These are phyloP conservation scores for Hondaea fermentalgiana DNA, from an alignment of 108 stramenopile species.

Conservation along the genomic window DNA sequence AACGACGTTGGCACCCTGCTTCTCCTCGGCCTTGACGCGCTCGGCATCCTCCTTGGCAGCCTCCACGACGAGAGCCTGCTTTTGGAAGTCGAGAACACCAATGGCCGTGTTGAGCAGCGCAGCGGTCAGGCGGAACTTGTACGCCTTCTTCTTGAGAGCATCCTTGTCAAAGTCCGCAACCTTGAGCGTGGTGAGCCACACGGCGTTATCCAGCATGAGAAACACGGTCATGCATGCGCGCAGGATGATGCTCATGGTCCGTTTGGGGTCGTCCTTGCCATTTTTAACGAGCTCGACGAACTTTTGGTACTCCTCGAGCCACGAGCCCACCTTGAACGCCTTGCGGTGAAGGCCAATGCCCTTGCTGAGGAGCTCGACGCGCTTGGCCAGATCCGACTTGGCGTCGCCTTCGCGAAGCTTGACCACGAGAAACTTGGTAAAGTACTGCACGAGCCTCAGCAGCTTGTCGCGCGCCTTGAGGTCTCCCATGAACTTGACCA, in stretches of 20 bases:
- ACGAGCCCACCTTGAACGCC: slow-evolving; percentile 3
- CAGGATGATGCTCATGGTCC: background rate
- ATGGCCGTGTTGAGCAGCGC: background rate
- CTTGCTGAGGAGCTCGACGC: background rate
- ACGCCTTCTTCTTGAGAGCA: background rate
- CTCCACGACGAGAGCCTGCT: background rate
- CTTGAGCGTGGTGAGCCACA: background rate
- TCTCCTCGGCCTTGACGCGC: slow-evolving; percentile 15
- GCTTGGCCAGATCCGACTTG: background rate
- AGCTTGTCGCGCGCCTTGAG: slow-evolving; percentile 19
- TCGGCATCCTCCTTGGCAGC: background rate
- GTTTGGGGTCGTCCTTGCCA: background rate
- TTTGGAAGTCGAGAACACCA: background rate
- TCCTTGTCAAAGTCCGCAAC: background rate
- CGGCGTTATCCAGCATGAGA: background rate
- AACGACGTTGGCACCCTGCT: background rate
- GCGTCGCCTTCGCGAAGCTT: background rate
- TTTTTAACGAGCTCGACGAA: background rate
- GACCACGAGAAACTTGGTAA: background rate
- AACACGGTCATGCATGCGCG: slow-evolving; percentile 8
- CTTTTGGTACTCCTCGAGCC: background rate
- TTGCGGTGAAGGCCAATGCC: background rate
- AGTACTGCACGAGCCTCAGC: slow-evolving; percentile 5
- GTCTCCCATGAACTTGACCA: slow-evolving; percentile 10
- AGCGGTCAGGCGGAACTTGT: background rate